Evolutionary conservation across 768 basidiomycete species (phyloP).

Genomic region (Mycena polygramma): DNA sequence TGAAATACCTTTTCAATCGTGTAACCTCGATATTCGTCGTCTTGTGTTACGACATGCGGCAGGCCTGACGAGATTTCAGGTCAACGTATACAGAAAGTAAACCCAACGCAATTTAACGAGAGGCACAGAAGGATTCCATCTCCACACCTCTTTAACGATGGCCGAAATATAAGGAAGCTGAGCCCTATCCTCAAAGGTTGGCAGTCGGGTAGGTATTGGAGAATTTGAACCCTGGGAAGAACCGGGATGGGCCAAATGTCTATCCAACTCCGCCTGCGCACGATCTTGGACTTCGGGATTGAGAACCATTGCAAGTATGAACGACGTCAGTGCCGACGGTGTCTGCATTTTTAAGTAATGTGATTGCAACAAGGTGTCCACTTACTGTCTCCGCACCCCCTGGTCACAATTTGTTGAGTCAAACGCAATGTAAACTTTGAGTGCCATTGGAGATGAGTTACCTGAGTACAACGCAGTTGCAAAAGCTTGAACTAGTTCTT

Average conservation of each 20-base stretch:
- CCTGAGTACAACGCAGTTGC: constrained; percentile 47
- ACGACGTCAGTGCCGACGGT: constrained; percentile 47
- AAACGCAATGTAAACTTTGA: not conserved
- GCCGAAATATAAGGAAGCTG: constrained; percentile 39
- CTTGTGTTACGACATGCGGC: constrained; percentile 44
- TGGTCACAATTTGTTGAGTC: constrained; percentile 1
- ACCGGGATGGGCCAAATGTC: constrained; percentile 1
- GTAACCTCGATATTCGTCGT: constrained; percentile 49
- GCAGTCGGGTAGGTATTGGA: constrained; percentile 35
- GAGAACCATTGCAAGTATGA: constrained; percentile 54
- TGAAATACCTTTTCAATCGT: constrained; percentile 47
- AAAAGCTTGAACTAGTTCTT: constrained; percentile 48
- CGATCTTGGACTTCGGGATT: constrained; percentile 28
- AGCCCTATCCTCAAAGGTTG: constrained; percentile 37
- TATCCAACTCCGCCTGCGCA: constrained; percentile 20
- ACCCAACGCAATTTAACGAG: not conserved
- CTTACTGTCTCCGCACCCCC: constrained; percentile 49
- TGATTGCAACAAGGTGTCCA: no score
- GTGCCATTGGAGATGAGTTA: not conserved
- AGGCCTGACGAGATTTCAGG: constrained; percentile 8
- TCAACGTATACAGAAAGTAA: not conserved
- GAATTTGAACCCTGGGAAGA: not conserved
- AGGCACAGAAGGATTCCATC: constrained; percentile 36
- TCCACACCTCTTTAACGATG: constrained; percentile 41
- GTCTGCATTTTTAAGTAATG: constrained; percentile 36